Conservation (phyloP, 2,329 filamentous ascomycete genomes). For the Penicillium sp. region DNA sequence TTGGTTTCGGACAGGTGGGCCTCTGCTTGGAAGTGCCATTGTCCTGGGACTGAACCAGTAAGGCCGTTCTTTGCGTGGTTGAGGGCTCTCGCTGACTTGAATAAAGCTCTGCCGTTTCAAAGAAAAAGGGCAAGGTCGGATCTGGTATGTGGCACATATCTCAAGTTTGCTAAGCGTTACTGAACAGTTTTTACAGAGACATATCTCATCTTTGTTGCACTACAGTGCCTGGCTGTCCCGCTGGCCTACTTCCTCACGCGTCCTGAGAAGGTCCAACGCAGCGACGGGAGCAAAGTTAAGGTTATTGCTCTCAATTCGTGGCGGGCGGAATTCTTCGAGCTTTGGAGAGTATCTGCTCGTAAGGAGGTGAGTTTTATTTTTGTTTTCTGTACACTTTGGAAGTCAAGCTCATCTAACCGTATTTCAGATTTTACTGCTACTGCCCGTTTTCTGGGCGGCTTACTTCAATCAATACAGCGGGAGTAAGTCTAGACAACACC, state of each 20-base stretch:
- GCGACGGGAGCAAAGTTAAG: conserved; percentile 44
- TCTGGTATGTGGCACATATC: conserved; percentile 17
- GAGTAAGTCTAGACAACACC: conserved; percentile 16
- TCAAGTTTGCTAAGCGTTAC: neutral
- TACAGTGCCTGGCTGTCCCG: conserved; percentile 41
- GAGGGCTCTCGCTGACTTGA: neutral
- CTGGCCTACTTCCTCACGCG: conserved; percentile 43
- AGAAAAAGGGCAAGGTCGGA: conserved; percentile 27
- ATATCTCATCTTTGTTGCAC: conserved; percentile 47
- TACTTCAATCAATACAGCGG: conserved; percentile 51
- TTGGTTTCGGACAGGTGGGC: conserved; percentile 55
- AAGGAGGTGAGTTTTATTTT: conserved; percentile 20
- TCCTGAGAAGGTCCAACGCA: conserved; percentile 47
- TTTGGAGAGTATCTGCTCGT: conserved; percentile 31
- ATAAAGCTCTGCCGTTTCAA: conserved; percentile 14
- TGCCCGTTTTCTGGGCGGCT: conserved; percentile 49
- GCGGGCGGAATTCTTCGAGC: conserved; percentile 41
- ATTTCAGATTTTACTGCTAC: conserved; percentile 40
- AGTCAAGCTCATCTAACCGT: neutral
- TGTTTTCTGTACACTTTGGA: neutral
- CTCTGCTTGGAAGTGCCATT: conserved; percentile 51
- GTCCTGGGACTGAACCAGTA: conserved; percentile 49
- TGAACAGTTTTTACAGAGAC: conserved; percentile 26
- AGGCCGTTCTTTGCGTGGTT: neutral
- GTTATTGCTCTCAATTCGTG: conserved; percentile 42